Evolutionary conservation across 78 protist species (phyloP).

Genomic region (Pigoraptor vietnamica): DNA sequence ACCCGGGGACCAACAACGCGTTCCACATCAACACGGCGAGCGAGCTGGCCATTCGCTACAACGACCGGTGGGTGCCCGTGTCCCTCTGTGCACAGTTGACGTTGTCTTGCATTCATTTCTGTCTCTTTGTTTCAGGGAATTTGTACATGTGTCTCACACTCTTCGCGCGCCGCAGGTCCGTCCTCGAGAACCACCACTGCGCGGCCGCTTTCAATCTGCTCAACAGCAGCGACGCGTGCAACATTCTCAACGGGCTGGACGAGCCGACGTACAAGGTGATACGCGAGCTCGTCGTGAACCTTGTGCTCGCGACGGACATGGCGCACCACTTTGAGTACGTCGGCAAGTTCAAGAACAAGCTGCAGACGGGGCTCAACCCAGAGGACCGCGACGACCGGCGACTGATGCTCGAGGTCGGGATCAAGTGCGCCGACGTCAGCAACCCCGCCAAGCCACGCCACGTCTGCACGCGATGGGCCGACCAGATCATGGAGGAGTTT

Average conservation of each 20-base stretch:
- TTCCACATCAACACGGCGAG: neutral
- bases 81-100: no score
- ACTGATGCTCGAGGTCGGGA: neutral
- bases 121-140: no score
- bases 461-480: neutral
- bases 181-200: constrained; percentile 9
- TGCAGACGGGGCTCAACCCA: neutral
- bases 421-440: constrained; percentile 12
- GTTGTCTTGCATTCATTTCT: no score
- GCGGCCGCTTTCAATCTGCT: neutral
- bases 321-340: neutral
- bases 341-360: neutral
- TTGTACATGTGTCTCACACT: no score
- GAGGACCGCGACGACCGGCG: neutral
- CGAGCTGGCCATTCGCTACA: neutral
- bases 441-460: neutral
- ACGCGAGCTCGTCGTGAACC: neutral
- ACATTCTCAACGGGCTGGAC: neutral
- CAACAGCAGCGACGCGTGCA: neutral
- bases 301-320: constrained; percentile 23
- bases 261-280: neutral
- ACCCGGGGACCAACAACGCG: neutral
- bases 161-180: neutral
- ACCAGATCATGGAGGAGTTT: constrained; percentile 3
- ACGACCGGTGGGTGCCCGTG: neutral